A percentile compares a stretch with the other conserved stretches of the same genome.
phyloP scores from a whole-genome alignment of 2,329 filamentous ascomycete species.

The Botrytis cinerea region DNA sequence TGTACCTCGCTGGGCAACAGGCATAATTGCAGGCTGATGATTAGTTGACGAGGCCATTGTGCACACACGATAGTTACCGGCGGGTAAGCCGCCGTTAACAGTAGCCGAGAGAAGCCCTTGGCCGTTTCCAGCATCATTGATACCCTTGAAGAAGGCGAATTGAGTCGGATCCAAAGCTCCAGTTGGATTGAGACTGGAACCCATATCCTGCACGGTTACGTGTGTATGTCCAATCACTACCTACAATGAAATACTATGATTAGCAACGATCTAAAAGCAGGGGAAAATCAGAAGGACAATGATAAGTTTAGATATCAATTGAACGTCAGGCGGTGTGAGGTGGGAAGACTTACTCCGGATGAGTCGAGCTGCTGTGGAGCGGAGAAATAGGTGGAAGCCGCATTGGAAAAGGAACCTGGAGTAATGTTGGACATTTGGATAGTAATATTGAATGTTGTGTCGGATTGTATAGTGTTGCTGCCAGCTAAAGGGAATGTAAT shows the following conservation, averaged over 20 bases:
- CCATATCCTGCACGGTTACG: constrained; percentile 45
- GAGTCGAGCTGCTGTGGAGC: constrained; percentile 41
- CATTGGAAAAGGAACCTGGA: constrained; percentile 46
- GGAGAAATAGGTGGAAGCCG: constrained; percentile 44
- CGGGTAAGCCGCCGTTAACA: constrained; percentile 46
- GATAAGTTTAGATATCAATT: background rate
- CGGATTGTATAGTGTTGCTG: constrained; percentile 28
- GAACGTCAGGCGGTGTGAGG: background rate
- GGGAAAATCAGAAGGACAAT: background rate
- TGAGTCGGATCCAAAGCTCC: constrained; percentile 39
- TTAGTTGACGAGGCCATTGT: constrained; percentile 47
- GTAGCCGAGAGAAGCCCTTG: constrained; percentile 44
- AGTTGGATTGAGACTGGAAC: constrained; percentile 40
- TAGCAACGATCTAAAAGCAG: background rate
- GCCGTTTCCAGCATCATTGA: constrained; percentile 46
- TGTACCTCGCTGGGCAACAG: constrained; percentile 49
- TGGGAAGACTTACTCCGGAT: background rate
- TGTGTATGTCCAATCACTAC: constrained; percentile 46
- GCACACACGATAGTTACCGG: constrained; percentile 49
- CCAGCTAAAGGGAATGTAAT: constrained; percentile 37
- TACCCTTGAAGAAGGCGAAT: constrained; percentile 48
- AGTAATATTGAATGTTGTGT: constrained; percentile 41
- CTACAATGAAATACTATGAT: background rate
- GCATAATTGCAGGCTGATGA: constrained; percentile 49
- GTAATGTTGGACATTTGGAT: constrained; percentile 43